Base-by-base conservation (phyloP, 805 yeast genomes). In the Pichia sporocuriosa region DNA sequence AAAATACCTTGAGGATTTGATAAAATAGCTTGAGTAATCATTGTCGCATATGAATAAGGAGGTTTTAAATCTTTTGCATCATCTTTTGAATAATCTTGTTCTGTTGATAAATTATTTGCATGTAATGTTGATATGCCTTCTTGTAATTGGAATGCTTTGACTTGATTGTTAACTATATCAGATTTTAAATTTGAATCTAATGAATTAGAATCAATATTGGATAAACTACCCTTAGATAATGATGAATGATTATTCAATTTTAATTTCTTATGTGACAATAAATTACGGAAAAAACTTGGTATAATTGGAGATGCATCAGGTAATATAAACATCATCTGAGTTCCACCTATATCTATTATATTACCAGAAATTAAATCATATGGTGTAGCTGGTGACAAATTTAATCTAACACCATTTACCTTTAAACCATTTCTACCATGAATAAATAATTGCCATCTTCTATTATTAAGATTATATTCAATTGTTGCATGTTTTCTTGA, bases 261-360 rank as follows among this genome's bases (percentile, higher is more conserved):
- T 11, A 15, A 9, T 39, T 54, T 48, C 34, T 59, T 58, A 27
- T 48, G 48, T 35, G 53, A 55, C 32, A 74, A 62, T 37, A 62
- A 57, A 32, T 58, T 51, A 42, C 72, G 58, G 59, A 75, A 68
- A 36, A 65, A 63, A 32, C 62, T 70, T 47, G 84, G 74, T 7
- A 89, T 70, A 26, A 63, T 66, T 3, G 96, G 96, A 11, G 78
- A 77, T 4, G 85, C 79, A 59, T 89, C 97, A 2, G 99, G 99
- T 50, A 93, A 68, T 29, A 93, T 93, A 58, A 93, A 93, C 95
- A 93, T 90, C 97, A 93, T 93, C 63, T 93, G 97, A 10, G 96
- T 88, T 6, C 97, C 97, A 15, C 97, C 97, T 35, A 93, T 80
- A 55, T 93, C 99, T 43, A 93, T 64, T 15, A 93, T 78, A 32